phyloP scores from a whole-genome alignment of 179 eudicot species.

The Gypsophila paniculata region DNA sequence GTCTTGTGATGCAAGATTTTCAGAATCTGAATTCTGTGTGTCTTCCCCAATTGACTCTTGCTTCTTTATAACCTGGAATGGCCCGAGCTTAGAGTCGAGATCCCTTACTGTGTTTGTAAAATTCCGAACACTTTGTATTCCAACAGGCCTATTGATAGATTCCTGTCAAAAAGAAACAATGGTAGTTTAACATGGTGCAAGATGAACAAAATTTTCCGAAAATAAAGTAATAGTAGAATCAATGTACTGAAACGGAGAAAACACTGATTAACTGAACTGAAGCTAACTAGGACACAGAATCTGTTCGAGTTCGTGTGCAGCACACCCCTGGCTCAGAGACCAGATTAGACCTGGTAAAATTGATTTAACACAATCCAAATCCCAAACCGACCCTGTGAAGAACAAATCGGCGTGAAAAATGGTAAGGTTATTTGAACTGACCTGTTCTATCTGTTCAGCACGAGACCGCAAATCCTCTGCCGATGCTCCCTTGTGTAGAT shows the following conservation, averaged over 20 bases:
- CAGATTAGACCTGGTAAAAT: no score
- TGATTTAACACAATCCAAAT: no score
- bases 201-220: not conserved
- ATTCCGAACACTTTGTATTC: constrained; percentile 67
- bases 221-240: no score
- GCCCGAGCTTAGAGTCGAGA: constrained; percentile 50
- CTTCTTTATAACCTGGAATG: constrained; percentile 28
- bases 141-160: constrained; percentile 42
- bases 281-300: no score
- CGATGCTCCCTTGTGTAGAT: constrained; percentile 54
- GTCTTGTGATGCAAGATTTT: constrained; percentile 15
- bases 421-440: constrained; percentile 19
- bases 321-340: no score
- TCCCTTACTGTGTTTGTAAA: constrained; percentile 53
- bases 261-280: no score
- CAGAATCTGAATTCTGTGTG: constrained; percentile 9
- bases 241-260: no score
- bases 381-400: no score
- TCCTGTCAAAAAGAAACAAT: constrained; percentile 35
- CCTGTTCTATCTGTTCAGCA: constrained; percentile 57
- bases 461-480: constrained; percentile 49
- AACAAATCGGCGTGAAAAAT: no score
- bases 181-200: no score
- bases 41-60: constrained; percentile 9
- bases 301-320: no score